These are phyloP conservation scores for Cucurbitaria berberidis DNA, from an alignment of 2,329 filamentous ascomycete species.

Conservation along the genomic window DNA sequence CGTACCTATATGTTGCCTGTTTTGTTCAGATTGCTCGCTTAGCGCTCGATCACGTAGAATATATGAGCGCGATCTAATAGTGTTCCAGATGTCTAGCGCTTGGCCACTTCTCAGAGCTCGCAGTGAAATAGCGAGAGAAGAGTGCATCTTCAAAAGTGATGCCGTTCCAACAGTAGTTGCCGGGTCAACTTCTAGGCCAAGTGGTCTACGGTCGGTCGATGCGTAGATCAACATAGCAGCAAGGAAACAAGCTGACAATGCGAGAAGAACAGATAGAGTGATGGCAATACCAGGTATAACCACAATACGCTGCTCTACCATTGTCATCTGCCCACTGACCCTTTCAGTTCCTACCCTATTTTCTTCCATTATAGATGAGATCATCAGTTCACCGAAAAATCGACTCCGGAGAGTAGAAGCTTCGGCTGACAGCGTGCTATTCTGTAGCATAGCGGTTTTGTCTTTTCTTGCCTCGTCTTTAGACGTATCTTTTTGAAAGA, in stretches of 20 bases:
- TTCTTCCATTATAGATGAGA: conserved; percentile 9
- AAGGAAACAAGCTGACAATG: conserved; percentile 9
- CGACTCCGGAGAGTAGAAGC: conserved; percentile 14
- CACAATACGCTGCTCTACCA: conserved; percentile 15
- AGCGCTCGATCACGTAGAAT: not conserved
- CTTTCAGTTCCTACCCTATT: not conserved
- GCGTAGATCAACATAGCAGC: conserved; percentile 8
- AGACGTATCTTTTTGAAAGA: conserved; percentile 1
- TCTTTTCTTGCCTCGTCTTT: not conserved
- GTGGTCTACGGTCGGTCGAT: conserved; percentile 6
- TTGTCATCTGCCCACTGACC: conserved; percentile 1
- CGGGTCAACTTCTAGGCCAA: conserved; percentile 15
- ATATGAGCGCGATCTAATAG: conserved; percentile 1
- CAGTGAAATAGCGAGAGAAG: not conserved
- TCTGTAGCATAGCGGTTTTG: conserved; percentile 2
- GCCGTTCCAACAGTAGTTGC: conserved; percentile 10
- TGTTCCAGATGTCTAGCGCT: not conserved
- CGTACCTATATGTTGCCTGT: not conserved
- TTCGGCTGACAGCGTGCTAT: conserved; percentile 5
- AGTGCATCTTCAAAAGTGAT: conserved; percentile 2
- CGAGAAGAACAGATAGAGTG: conserved; percentile 18
- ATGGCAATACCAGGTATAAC: conserved; percentile 19
- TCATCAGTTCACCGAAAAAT: conserved; percentile 22
- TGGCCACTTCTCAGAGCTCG: conserved; percentile 2
- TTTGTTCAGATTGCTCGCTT: not conserved